These are phyloP conservation scores for Leccinum pachyderme DNA, from an alignment of 1,284 basidiomycete genomes.

Conservation along the genomic window DNA sequence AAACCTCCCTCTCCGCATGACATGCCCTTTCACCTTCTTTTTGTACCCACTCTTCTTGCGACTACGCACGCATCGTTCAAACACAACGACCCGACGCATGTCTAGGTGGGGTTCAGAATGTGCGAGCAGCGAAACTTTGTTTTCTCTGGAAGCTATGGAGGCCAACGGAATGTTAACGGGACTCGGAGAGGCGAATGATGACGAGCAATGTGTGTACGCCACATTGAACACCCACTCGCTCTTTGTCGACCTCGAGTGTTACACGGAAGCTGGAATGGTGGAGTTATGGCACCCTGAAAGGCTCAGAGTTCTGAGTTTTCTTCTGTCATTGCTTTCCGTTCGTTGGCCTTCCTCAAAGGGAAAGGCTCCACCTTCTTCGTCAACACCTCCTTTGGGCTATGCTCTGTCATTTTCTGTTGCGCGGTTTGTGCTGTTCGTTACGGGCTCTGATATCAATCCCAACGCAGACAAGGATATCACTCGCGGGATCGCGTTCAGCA, in stretches of 20 bases:
- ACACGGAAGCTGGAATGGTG: slow-evolving; percentile 61
- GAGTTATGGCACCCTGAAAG: slow-evolving; percentile 75
- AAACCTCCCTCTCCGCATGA: slow-evolving; percentile 38
- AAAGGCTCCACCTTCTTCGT: slow-evolving; percentile 31
- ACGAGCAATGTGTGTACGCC: slow-evolving; percentile 35
- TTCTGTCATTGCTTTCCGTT: slow-evolving; percentile 28
- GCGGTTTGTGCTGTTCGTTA: slow-evolving; percentile 66
- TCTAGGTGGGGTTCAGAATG: slow-evolving; percentile 35
- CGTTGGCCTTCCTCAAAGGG: slow-evolving; percentile 26
- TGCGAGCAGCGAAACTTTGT: slow-evolving; percentile 46
- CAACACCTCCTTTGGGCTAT: slow-evolving; percentile 51
- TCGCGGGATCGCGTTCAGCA: slow-evolving; percentile 70
- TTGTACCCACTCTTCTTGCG: slow-evolving; percentile 48
- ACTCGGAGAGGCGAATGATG: slow-evolving; percentile 49
- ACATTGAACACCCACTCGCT: slow-evolving; percentile 52
- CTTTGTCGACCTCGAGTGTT: slow-evolving; percentile 49
- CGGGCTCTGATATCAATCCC: slow-evolving; percentile 76
- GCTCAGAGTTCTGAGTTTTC: slow-evolving; percentile 50
- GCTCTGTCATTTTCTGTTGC: slow-evolving; percentile 59
- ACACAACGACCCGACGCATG: slow-evolving; percentile 21
- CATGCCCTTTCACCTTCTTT: slow-evolving; percentile 34
- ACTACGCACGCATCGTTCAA: slow-evolving; percentile 35
- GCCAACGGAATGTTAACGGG: slow-evolving; percentile 42
- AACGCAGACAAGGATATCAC: slow-evolving; percentile 62
- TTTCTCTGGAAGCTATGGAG: slow-evolving; percentile 59